Evolutionary conservation across 148 eudicot species (phyloP).

Genomic region (Tetragonia tetragonoides): DNA sequence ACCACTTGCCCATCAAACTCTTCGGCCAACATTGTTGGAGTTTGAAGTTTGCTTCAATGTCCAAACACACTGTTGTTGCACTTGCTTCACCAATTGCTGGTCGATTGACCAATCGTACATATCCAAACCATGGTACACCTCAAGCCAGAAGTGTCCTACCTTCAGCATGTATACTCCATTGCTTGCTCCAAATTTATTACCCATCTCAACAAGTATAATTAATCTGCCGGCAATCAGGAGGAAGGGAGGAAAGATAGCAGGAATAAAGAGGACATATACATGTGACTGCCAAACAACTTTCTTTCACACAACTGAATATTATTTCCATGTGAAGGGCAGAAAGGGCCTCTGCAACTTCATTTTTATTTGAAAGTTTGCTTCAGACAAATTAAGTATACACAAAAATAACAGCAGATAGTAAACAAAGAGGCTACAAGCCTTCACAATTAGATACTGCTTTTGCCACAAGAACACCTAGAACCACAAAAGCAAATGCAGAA

Average conservation of each 20-base stretch:
- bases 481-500: slow-evolving; percentile 47
- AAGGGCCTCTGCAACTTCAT: not conserved
- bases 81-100: too few species aligned
- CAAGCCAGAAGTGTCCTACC: too few species aligned
- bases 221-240: too few species aligned
- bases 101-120: not conserved
- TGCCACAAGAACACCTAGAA: slow-evolving; percentile 42
- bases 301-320: not conserved
- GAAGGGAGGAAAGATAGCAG: not conserved
- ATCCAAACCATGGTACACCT: not conserved
- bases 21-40: too few species aligned
- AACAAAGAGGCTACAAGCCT: slow-evolving; percentile 8
- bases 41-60: too few species aligned
- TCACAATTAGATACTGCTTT: slow-evolving; percentile 29
- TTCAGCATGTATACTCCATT: not conserved
- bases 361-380: not conserved
- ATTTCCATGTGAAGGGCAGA: not conserved
- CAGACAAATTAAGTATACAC: not conserved
- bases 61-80: too few species aligned
- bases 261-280: not conserved
- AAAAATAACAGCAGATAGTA: not conserved
- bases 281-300: not conserved
- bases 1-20: too few species aligned
- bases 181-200: not conserved
- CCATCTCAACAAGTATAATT: not conserved